Evolutionary conservation across 192 early-diverging fungal species (phyloP), one percentile per base, ranked within the genome.

Genomic region (Coemansia sp.): DNA sequence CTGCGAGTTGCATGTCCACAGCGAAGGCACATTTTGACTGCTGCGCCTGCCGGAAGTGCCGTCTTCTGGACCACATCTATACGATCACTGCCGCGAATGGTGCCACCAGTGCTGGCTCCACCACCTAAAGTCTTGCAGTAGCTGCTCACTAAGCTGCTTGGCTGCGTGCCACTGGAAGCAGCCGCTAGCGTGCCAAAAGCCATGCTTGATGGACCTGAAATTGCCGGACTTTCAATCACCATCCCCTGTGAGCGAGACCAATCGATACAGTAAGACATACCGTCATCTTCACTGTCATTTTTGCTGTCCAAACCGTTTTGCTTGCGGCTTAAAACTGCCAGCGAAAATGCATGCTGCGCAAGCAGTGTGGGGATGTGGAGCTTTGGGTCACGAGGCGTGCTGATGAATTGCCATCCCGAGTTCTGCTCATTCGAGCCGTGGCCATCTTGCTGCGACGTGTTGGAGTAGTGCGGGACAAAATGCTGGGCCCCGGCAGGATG

Each of bases 321-420:
- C 21, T 48, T 64, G 18, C 52, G 59, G 23, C 45, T 31, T 53
- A 68, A 53, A 6, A 64, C 61, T 0, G 68, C 74, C 50, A 78
- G 51, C 15, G 74, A 70, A 42, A 57, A 70, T 28, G 74, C 63
- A 33, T 78, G 74, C 53, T 70, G 74, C 0, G 63, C 74, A 19
- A 78, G 48, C 16, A 78, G 63, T 8, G 74, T 70, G 16, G 74
- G 74, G 14, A 70, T 59, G 46, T 78, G 74, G 9, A 78, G 68
- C 43, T 56, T 65, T 2, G 68, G 64, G 21, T 67, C 57, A 41
- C 68, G 67, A 46, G 74, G 68, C 16, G 63, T 67, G 53, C 74
- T 78, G 48, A 78, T 60, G 39, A 78, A 78, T 56, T 70, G 74
- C 74, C 74, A 78, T n/a, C 74, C 74, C 20, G 68, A 60, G 45